Evolutionary conservation across 2,329 filamentous ascomycete species (phyloP), one percentile per base, ranked within the genome.

Genomic region (Aureobasidium sp.): DNA sequence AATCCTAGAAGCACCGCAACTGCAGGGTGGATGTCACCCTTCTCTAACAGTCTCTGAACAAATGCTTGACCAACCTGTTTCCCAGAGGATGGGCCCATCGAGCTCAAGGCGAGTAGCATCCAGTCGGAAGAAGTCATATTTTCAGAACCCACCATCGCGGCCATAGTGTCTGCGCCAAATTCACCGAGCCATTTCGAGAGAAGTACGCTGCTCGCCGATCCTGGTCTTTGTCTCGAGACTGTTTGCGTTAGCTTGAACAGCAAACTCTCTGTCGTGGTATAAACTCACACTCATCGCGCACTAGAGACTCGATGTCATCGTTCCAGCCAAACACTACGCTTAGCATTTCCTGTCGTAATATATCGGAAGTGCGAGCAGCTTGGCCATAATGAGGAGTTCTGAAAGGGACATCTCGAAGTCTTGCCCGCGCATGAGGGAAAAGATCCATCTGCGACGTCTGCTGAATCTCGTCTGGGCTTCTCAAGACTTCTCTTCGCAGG

Each of bases 261-360:
- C 5, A n/a, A 36, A 3, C 0, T 0, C 25, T 64, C 14, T 48
- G 14, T n/a, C 58, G 11, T 20, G 52, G 25, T 9, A 6, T 47
- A 25, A 44, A 75, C 79, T 72, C 75, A 82, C 82, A 81, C 73
- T 99, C 94, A 72, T 97, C 92, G 11, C 86, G 84, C 60, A 99
- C 85, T 53, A 99, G 76, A 48, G 87, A 87, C 49, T 91, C 83
- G 44, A 93, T 86, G 68, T 96, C 90, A 61, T 87, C 87, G 58
- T 93, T 87, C 92, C 94, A 99, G 3, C 94, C 94, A 73, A 99
- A 99, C 1, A 99, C 91, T 6, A 92, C 88, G 67, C 83, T 90
- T 5, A 99, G 82, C 92, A 99, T 97, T 73, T 97, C 92, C 51
- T 83, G 83, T 52, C 93, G 86, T 48, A 97, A 81, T 67, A 96